Percentiles rank a stretch among this genome's conserved stretches.
Conservation (phyloP, 345 rosid species). For the Eucalyptus grandis region DNA sequence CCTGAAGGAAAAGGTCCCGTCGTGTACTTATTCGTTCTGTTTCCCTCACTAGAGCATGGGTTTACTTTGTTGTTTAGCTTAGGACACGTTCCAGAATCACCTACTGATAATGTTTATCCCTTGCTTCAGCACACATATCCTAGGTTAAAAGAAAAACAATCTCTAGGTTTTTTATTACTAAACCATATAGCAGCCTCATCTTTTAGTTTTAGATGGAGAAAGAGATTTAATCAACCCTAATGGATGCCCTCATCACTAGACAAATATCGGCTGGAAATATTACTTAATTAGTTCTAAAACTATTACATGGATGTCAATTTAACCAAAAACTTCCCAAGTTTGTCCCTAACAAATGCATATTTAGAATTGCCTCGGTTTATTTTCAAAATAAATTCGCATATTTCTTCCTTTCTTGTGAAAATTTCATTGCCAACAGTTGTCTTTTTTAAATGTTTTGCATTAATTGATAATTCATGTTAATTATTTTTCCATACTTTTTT, state of each 20-base stretch:
- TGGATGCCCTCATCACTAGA: background rate
- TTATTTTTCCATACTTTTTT: background rate
- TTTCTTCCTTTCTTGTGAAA: background rate
- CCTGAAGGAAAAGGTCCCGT: background rate
- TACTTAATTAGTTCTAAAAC: background rate
- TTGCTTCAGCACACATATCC: background rate
- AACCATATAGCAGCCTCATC: background rate
- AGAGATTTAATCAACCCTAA: background rate
- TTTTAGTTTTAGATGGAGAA: background rate
- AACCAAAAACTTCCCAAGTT: rapidly evolving
- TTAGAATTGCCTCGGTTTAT: background rate
- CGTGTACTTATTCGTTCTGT: background rate
- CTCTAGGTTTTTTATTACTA: background rate
- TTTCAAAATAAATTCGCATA: too few relatives aligned
- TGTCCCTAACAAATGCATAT: background rate
- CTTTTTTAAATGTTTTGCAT: background rate
- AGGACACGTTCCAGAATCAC: background rate
- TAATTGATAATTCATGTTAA: background rate
- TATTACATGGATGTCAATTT: background rate
- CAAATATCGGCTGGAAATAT: background rate
- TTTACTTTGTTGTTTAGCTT: background rate
- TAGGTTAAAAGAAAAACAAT: background rate
- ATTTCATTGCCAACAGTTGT: background rate
- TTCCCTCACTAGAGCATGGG: background rate
- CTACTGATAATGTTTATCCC: background rate